Evolutionary conservation across 2,329 filamentous ascomycete species (phyloP), one percentile per base, ranked within the genome.

Genomic region (Neurospora sp.): DNA sequence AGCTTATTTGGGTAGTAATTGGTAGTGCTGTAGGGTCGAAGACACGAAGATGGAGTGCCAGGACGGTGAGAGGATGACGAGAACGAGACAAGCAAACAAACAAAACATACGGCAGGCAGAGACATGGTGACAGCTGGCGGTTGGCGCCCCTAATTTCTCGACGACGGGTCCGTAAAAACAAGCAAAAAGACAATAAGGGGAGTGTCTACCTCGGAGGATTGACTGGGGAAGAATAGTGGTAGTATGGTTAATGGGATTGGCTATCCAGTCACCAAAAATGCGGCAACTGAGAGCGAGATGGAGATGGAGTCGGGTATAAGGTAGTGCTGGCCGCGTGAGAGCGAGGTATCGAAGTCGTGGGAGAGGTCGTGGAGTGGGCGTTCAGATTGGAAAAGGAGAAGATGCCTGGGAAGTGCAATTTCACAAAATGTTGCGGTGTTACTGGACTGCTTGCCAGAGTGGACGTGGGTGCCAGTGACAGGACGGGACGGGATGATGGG

Each of bases 351-450:
- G 71, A 73, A 71, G 70, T 75, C 69, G 72, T 68, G 72, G 72
- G 69, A 69, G 70, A 70, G 67, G 70, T 71, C 68, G 71, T 69
- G 70, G 69, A 71, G 70, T 73, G 69, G 72, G 68, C 67, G 69
- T 71, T 72, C 72, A 68, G 72, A 71, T 70, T 72, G 68, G 71
- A 76, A 74, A 74, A 74, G 74, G 74, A 73, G 73, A 74, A 72
- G 71, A 73, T 67, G 28, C 28, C 28, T 28, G 73, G 73, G 75
- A 78, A 78, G 77, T 78, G 78, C 76, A 80, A 80, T 80, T 80
- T 80, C 77, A 80, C 77, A 78, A 80, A 78, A 78, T 79, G 77
- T 78, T 79, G 75, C 78, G 74, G 78, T 77, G 75, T 73, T 71
- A 74, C 28, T 62, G 28, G 52, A 62, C 52, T 52, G 28, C 52